Evolutionary conservation across 192 early-diverging fungal species (phyloP), one percentile per base, ranked within the genome.

Genomic region (Martensiomyces pterosporus): DNA sequence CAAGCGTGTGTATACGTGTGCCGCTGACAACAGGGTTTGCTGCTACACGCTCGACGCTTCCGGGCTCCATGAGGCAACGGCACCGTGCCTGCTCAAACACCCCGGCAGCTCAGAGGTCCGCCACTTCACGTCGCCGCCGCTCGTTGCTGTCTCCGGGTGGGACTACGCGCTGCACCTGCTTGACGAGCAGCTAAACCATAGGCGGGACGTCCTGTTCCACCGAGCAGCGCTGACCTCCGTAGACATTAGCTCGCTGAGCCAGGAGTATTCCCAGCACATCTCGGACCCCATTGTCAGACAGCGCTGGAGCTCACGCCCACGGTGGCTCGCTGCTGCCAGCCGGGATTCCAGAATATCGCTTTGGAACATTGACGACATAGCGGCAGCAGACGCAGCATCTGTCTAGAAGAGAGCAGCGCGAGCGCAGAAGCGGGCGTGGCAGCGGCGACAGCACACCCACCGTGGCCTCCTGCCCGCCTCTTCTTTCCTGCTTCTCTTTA

Each of bases 281-380:
- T 24, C 36, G 3, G 52, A 59, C 27, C 54, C 57, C 14, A 43
- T 54, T 16, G 59, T 50, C 5, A 63, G 56, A 19, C 57, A 55
- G 54, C 57, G 70, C 15, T 74, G 70, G 70, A 36, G 27, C 34
- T 51, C 39, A 38, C 54, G 64, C 2, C 64, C 63, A 18, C 70
- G 45, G 18, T 74, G 70, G 70, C 39, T 74, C 18, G 70, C 47
- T 2, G 58, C 54, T 43, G 70, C 58, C 14, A 74, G 70, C 52
- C 40, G 64, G 9, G 70, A 74, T 40, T 18, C 41, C 7, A 43
- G 70, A 19, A 66, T 74, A 19, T 74, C 70, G 15, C 47, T 74
- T 29, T 74, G 70, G 70, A 39, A 54, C 23, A 25, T 49, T 33
- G 27, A 19, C 24, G 8, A 10, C 38, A 39, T 47, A n/a, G n/a